Evolutionary conservation across 2,329 filamentous ascomycete genomes (phyloP).

Genomic region (Chaetomium globosum): DNA sequence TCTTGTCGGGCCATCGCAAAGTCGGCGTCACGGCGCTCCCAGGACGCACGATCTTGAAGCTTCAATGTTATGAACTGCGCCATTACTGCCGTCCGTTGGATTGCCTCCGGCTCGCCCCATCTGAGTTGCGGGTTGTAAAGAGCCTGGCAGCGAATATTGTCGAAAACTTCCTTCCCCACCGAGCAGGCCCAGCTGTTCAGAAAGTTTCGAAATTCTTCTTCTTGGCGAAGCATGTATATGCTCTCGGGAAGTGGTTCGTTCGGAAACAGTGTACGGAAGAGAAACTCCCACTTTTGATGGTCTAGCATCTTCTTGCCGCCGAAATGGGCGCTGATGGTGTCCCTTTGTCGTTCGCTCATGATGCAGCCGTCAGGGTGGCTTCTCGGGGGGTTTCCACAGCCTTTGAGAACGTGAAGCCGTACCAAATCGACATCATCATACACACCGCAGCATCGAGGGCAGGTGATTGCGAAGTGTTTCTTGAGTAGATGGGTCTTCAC

Average conservation of each 20-base stretch:
- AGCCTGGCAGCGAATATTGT: conserved; percentile 1
- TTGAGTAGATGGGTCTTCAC: conserved; percentile 5
- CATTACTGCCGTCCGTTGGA: not conserved
- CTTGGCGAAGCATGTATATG: conserved; percentile 1
- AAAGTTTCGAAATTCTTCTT: not conserved
- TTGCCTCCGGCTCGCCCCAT: not conserved
- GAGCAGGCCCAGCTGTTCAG: not conserved
- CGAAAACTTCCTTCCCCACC: not conserved
- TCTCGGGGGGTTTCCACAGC: not conserved
- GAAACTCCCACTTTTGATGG: not conserved
- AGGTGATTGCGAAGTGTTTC: conserved; percentile 7
- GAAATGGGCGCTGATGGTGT: not conserved
- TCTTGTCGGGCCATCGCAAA: not conserved
- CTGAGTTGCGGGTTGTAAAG: not conserved
- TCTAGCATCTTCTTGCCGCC: not conserved
- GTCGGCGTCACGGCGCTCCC: conserved; percentile 7
- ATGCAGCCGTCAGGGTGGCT: not conserved
- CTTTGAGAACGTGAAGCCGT: not conserved
- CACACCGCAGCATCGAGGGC: not conserved
- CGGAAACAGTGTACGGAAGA: conserved; percentile 6
- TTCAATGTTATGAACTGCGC: conserved; percentile 1
- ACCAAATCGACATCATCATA: conserved; percentile 1
- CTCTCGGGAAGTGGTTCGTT: conserved; percentile 3
- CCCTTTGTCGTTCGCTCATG: conserved; percentile 7
- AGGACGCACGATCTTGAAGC: not conserved